Percentiles rank a stretch among this genome's conserved stretches.
Evolutionary conservation across 257 asterid genomes (phyloP).

Genomic region (Plantago ovata): DNA sequence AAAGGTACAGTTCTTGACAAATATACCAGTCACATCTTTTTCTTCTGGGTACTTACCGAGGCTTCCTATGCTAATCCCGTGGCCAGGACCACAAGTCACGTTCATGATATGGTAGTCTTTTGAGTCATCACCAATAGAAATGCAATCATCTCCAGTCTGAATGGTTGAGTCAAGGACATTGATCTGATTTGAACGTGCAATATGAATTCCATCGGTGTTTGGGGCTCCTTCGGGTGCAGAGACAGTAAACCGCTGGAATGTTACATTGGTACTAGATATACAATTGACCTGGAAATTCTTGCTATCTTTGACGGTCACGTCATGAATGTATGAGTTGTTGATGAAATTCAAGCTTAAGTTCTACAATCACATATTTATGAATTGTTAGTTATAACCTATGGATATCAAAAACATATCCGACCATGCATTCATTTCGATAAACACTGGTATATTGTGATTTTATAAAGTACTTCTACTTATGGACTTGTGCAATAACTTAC

Average conservation of each 20-base stretch:
- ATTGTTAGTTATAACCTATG: too few species aligned
- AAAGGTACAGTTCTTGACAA: slow-evolving; percentile 22
- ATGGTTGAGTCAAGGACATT: slow-evolving; percentile 10
- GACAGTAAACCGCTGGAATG: slow-evolving; percentile 2
- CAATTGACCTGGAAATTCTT: slow-evolving; percentile 16
- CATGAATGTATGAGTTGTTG: slow-evolving; percentile 13
- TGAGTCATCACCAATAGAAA: slow-evolving; percentile 22
- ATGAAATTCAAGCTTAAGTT: slow-evolving; percentile 13
- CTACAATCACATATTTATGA: too few species aligned
- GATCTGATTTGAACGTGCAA: not conserved
- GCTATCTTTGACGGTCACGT: slow-evolving; percentile 21
- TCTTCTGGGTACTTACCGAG: slow-evolving; percentile 17
- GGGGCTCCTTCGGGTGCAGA: slow-evolving; percentile 17
- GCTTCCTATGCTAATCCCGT: slow-evolving; percentile 28
- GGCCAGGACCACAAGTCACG: slow-evolving; percentile 25
- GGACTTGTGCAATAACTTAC: not conserved
- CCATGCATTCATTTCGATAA: not conserved
- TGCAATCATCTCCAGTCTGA: slow-evolving; percentile 26
- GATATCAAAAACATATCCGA: too few species aligned
- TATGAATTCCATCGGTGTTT: slow-evolving; percentile 25
- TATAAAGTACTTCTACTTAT: too few species aligned
- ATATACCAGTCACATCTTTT: slow-evolving; percentile 15
- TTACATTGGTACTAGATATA: slow-evolving; percentile 12
- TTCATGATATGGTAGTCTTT: slow-evolving; percentile 5
- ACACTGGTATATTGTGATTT: not conserved